Evolutionary conservation across 495 filamentous ascomycete species (phyloP), one percentile per base, ranked within the genome.

Genomic region (Aspergillus taichungensis): DNA sequence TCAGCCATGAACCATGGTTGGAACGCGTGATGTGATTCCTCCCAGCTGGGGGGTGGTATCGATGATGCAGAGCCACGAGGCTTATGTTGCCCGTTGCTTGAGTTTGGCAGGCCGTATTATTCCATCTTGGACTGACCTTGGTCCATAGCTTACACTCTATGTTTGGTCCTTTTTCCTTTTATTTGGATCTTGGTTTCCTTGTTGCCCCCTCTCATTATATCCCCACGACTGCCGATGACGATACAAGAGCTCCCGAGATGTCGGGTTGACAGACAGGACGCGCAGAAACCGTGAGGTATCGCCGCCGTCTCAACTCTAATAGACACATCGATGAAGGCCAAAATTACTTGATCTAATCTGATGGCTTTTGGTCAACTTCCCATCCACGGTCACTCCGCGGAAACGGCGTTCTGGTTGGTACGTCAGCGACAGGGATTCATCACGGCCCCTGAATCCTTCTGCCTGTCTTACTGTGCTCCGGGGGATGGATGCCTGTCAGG

Each of bases 291-390:
- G 34, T 41, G 6, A 32, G 64, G 72, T 70, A 72, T 72, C 68
- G 65, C 62, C 55, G 52, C 30, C 30, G 30, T 47, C 48, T 39
- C 27, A 35, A 40, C 41, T 44, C 27, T 36, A 31, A 39, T 32
- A 36, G 46, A 40, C 46, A 49, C 52, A 51, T 68, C 59, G 53
- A 45, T 75, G 73, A 71, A 44, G 68, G 68, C 52, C 42, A 50
- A 67, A 71, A 68, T 68, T 58, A 74, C 73, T 76, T 76, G 73
- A 76, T 76, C 73, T 76, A 76, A 76, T 76, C 73, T 73, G 73
- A 76, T 51, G 45, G 18, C 30, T 4, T 24, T 4, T 24, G 18
- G 2, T 24, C 18, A 24, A 24, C 18, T 24, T 24, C 18, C 18
- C 18, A 4, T 2, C 18, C 18, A 24, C 4, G 18, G 4, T 24